Evolutionary conservation across 2,329 filamentous ascomycete genomes (phyloP).

Genomic region (Nigrograna mackinnonii): DNA sequence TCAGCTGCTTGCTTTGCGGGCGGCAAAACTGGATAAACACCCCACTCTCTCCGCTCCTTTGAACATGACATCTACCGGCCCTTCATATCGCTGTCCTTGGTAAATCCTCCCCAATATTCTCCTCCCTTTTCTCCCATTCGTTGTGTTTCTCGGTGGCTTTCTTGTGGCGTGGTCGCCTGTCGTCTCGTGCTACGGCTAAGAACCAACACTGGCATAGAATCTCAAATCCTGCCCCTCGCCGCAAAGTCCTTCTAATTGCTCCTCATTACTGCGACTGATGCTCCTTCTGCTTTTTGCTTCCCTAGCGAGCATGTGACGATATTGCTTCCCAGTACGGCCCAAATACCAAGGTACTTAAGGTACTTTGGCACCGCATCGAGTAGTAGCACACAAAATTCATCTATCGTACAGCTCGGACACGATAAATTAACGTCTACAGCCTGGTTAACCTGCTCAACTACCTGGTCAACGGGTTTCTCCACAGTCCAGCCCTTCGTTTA

Average conservation of each 20-base stretch:
- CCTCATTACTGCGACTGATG: background rate
- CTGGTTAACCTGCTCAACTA: too few relatives aligned
- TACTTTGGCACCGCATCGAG: too few relatives aligned
- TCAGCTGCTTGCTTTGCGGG: background rate
- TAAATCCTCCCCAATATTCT: background rate
- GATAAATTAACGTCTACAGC: too few relatives aligned
- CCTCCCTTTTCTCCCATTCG: constrained; percentile 14
- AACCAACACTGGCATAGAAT: constrained; percentile 2
- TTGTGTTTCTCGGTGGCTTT: constrained; percentile 12
- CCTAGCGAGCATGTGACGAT: too few relatives aligned
- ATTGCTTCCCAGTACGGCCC: too few relatives aligned
- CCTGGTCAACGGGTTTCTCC: too few relatives aligned
- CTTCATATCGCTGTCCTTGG: constrained; percentile 5
- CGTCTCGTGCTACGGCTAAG: constrained; percentile 11
- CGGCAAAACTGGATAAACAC: constrained; percentile 11
- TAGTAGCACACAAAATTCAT: too few relatives aligned
- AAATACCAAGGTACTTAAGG: too few relatives aligned
- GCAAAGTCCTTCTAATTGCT: background rate
- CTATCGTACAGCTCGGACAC: too few relatives aligned
- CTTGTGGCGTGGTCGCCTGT: constrained; percentile 12
- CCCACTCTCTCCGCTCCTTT: background rate
- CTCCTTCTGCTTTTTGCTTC: too few relatives aligned
- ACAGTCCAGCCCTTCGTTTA: too few relatives aligned
- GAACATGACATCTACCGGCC: constrained; percentile 6
- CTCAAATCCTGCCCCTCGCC: constrained; percentile 8